Evolutionary conservation across 2,329 filamentous ascomycete genomes (phyloP), one percentile per base, ranked within the genome.

Genomic region (Pyricularia sp.): DNA sequence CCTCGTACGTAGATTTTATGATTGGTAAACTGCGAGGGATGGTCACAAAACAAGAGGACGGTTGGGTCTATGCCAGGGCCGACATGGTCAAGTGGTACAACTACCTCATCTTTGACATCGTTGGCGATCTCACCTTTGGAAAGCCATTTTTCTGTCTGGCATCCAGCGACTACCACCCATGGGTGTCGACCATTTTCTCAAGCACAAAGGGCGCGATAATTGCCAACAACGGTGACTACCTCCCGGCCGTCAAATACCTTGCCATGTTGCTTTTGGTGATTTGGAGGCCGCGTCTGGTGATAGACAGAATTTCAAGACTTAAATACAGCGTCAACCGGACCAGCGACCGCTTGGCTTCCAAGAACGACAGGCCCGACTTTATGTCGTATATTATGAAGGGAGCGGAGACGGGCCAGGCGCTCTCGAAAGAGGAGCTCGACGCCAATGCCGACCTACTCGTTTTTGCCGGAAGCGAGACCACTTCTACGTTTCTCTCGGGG

Each of bases 381-480:
- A 65, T 68, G 62, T 49, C 62, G 9, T 53, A 63, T n/a, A 68
- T 68, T 63, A 30, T 67, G 19, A 35, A 44, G 16, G 49, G 30
- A 28, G 26, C 26, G 3, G 33, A 63, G 13, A 30, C 40, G 16
- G 62, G 44, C 26, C 40, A 22, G 13, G 44, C 16, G 16, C 40
- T 63, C 2, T 57, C 62, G 6, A 57, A 31, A 19, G 22, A 53
- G 31, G 13, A 35, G 24, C 60, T 68, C 26, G 44, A 30, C 24
- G 65, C 30, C 62, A 66, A 66, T 22, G 44, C 62, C 1, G 35
- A 66, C n/a, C 68, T 74, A 12, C 68, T 78, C 3, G 72, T 82
- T 33, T 71, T 79, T 16, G 80, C 79, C 6, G 80, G 81, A 4
- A 79, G 78, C 3, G 81, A 83, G 68, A 84, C 81, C 5, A 82